These are phyloP conservation scores for Arthroderma uncinatum DNA, from an alignment of 2,329 filamentous ascomycete genomes.

Conservation along the genomic window DNA sequence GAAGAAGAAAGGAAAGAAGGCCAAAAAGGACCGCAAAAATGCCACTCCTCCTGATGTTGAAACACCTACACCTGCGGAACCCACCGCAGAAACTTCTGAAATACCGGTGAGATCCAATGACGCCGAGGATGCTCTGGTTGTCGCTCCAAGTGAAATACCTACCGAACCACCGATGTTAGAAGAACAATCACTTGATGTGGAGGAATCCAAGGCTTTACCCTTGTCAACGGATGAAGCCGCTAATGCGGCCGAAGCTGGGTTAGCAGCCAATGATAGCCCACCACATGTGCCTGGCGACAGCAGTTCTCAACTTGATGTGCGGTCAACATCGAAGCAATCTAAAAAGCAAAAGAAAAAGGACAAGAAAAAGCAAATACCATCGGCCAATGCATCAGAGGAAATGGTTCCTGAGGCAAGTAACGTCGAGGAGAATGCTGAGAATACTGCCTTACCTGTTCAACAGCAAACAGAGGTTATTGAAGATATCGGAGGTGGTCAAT, in stretches of 20 bases:
- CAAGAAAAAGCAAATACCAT: constrained; percentile 12
- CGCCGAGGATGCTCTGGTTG: neutral
- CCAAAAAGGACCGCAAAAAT: neutral
- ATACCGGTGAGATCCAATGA: neutral
- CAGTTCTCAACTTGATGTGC: constrained; percentile 4
- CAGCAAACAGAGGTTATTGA: neutral
- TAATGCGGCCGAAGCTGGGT: neutral
- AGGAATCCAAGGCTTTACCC: neutral
- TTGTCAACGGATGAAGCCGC: neutral
- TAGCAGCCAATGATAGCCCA: constrained; percentile 7
- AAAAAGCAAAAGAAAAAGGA: constrained; percentile 18
- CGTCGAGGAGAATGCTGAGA: neutral
- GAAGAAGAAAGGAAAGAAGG: constrained; percentile 15
- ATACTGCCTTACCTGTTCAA: neutral
- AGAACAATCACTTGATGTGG: neutral
- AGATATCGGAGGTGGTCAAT: neutral
- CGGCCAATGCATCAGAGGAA: neutral
- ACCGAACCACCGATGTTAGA: neutral
- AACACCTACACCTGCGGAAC: neutral
- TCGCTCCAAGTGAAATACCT: neutral
- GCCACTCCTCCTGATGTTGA: neutral
- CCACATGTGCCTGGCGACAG: constrained; percentile 7
- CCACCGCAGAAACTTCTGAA: neutral
- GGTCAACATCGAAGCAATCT: constrained; percentile 10
- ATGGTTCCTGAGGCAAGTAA: neutral